A percentile compares a stretch with the other conserved stretches of the same genome.
phyloP scores from a whole-genome alignment of 2,329 filamentous ascomycete species.

The Endoconidiophora laricicola region DNA sequence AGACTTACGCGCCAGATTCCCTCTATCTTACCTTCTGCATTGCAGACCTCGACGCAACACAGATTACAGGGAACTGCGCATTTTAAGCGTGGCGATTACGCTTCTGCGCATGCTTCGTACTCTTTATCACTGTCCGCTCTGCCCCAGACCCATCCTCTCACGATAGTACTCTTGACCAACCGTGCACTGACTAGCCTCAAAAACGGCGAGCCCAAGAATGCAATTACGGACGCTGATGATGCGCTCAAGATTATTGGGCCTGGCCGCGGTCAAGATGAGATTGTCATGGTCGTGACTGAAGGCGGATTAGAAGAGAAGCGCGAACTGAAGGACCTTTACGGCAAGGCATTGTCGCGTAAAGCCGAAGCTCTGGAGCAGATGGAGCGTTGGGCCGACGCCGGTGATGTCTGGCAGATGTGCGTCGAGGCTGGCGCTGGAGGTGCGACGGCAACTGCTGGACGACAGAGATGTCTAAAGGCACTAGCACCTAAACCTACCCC shows the following conservation, averaged over 20 bases:
- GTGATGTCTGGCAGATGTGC: constrained; percentile 60
- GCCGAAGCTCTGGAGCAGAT: constrained; percentile 91
- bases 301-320: constrained; percentile 47
- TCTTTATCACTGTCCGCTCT: constrained; percentile 58
- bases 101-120: constrained; percentile 70
- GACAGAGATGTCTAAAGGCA: constrained; percentile 78
- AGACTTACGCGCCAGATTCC: constrained; percentile 45
- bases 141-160: constrained; percentile 63
- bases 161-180: constrained; percentile 81
- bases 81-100: constrained; percentile 89
- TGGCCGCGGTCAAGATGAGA: constrained; percentile 62
- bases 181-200: constrained; percentile 80
- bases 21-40: constrained; percentile 46
- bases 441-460: constrained; percentile 63
- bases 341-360: constrained; percentile 85
- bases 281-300: constrained; percentile 46
- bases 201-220: constrained; percentile 77
- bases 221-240: constrained; percentile 67
- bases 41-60: constrained; percentile 61
- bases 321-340: constrained; percentile 84
- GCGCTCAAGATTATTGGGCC: constrained; percentile 68
- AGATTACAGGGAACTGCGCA: constrained; percentile 69
- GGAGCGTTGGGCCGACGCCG: constrained; percentile 82
- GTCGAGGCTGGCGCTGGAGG: constrained; percentile 81
- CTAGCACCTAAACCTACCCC: constrained; percentile 46